phyloP scores from a whole-genome alignment of 208 protist species.

The Phytomonas serpens region DNA sequence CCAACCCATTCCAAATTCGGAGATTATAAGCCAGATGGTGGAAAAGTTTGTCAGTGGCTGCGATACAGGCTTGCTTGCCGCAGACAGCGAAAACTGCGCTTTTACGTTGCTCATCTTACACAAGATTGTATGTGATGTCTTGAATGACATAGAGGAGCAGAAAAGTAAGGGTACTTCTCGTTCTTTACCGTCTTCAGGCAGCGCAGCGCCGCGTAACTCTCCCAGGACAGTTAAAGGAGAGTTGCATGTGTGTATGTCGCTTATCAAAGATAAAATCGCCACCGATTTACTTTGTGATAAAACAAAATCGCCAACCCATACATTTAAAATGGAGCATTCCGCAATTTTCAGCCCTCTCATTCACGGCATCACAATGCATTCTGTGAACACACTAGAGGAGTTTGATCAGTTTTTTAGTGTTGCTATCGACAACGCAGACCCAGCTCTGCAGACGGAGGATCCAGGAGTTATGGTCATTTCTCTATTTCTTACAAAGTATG shows the following conservation, averaged over 20 bases:
- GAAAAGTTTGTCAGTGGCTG: slow-evolving; percentile 45
- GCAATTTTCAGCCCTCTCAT: slow-evolving; percentile 45
- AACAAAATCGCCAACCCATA: slow-evolving; percentile 35
- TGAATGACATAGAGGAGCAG: slow-evolving; percentile 15
- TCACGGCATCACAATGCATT: slow-evolving; percentile 35
- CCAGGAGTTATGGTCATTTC: slow-evolving; percentile 76
- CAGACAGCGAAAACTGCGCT: slow-evolving; percentile 65
- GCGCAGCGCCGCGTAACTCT: slow-evolving; percentile 9
- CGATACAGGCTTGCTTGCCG: slow-evolving; percentile 48
- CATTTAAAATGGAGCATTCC: slow-evolving; percentile 53
- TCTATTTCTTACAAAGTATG: slow-evolving; percentile 37
- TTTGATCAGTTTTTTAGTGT: slow-evolving; percentile 60
- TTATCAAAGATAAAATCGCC: slow-evolving; percentile 65
- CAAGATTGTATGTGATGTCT: slow-evolving; percentile 44
- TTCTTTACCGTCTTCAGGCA: background rate
- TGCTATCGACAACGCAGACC: slow-evolving; percentile 62
- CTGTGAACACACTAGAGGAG: slow-evolving; percentile 35
- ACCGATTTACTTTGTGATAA: slow-evolving; percentile 57
- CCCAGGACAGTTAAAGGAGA: slow-evolving; percentile 30
- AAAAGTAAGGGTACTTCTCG: slow-evolving; percentile 3
- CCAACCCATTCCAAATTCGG: slow-evolving; percentile 26
- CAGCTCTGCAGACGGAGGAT: slow-evolving; percentile 52
- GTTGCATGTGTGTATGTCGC: slow-evolving; percentile 61
- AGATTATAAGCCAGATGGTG: slow-evolving; percentile 49
- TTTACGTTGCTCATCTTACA: slow-evolving; percentile 63